Evolutionary conservation across 164 flowering plant genomes (phyloP), one percentile per base, ranked within the genome.

Genomic region (Cinnamomum micranthum): DNA sequence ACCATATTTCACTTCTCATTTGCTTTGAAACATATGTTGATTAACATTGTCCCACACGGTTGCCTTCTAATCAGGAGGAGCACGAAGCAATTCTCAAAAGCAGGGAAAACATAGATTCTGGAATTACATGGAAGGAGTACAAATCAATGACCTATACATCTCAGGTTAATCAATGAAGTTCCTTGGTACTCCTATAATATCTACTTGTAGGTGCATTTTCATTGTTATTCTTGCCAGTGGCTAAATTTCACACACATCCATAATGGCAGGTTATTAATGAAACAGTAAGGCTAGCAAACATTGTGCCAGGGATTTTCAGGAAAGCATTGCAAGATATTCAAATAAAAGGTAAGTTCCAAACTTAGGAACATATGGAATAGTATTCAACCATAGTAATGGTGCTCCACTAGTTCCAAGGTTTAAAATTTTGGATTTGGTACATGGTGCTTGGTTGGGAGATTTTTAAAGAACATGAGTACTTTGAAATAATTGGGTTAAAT

Each of bases 91-190:
- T 85, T 66, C 74, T 75, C 20, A 66, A 52, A 63, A 79, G 24
- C 71, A 81, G 78, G 35, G 85, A 79, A 65, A 77, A 81, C 27
- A 59, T 27, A 14, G 82, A 79, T 71, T 77, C 85, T 31, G 81
- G 74, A 74, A 27, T 82, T 35, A 79, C 86, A 66, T 86, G 86
- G 88, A 70, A 82, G 70, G 86, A 82, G 51, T 83, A 86, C 75
- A 86, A 86, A 81, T 84, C 88, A 47, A 80, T 84, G 88, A 82
- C 76, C 62, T 86, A 71, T 64, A 86, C 88, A 50, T 74, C 77
- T 60, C 78, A 80, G 85, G 88, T 85, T 58, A 31, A 74, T 58
- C 20, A 19, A 68, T 28, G 50, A 72, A 28, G 24, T 14, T 22
- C 25, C 33, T 73, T 65, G 41, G 13, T 65, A 41, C 62, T 22